phyloP scores from a whole-genome alignment of 345 rosid genomes.

The Murraya paniculata region DNA sequence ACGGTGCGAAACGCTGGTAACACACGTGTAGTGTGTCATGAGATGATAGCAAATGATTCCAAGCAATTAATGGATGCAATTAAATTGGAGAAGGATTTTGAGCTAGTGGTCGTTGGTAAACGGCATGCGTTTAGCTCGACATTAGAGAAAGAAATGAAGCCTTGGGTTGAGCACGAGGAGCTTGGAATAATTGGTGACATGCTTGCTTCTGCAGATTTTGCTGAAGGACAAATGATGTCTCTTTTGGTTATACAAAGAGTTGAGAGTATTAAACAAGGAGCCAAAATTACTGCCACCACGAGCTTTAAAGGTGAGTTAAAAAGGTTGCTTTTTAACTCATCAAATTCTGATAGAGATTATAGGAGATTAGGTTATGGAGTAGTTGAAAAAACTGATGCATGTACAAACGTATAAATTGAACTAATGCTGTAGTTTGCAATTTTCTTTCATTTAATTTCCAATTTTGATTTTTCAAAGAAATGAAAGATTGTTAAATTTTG shows the following conservation, averaged over 20 bases:
- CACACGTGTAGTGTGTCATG: not conserved
- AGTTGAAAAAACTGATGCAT: too few relatives aligned
- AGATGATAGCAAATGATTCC: not conserved
- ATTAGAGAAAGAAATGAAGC: slow-evolving; percentile 21
- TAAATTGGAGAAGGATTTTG: slow-evolving; percentile 3
- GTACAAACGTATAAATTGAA: too few relatives aligned
- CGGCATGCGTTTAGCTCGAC: not conserved
- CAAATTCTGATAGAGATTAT: too few relatives aligned
- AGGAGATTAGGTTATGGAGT: too few relatives aligned
- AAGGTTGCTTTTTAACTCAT: too few relatives aligned
- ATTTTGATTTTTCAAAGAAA: too few relatives aligned
- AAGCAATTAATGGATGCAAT: slow-evolving; percentile 20
- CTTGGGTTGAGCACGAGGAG: slow-evolving; percentile 32
- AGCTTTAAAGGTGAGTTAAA: too few relatives aligned
- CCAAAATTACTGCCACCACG: too few relatives aligned
- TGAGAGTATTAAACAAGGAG: not conserved
- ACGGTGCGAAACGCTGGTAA: not conserved
- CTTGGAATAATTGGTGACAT: slow-evolving; percentile 38
- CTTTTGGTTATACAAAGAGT: slow-evolving; percentile 32
- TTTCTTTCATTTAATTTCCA: too few relatives aligned
- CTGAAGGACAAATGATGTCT: slow-evolving; percentile 15
- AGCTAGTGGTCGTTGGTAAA: slow-evolving; percentile 33
- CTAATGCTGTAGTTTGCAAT: too few relatives aligned
- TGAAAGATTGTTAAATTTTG: too few relatives aligned
- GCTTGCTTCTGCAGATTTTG: slow-evolving; percentile 28